phyloP scores from a whole-genome alignment of 495 filamentous ascomycete species.

The Emericellopsis terricola region DNA sequence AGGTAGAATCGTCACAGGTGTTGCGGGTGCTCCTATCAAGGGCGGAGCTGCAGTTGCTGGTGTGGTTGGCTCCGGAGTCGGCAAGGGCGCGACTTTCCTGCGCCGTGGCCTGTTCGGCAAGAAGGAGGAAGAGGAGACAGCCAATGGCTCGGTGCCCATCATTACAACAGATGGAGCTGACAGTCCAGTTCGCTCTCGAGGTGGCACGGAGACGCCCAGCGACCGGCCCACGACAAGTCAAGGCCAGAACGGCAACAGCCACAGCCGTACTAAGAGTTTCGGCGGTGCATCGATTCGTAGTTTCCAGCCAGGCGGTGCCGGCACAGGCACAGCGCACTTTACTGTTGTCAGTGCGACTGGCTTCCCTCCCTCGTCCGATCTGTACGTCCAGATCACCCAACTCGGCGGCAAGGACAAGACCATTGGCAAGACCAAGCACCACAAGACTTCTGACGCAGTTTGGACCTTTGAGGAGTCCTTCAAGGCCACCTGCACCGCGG shows the following conservation, averaged over 20 bases:
- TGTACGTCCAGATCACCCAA: constrained; percentile 60
- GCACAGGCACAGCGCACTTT: constrained; percentile 61
- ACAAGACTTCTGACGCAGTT: constrained; percentile 42
- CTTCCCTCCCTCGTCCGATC: constrained; percentile 59
- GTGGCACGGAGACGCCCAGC: constrained; percentile 8
- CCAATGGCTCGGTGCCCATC: constrained; percentile 20
- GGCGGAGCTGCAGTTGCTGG: constrained; percentile 59
- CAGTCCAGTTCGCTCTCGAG: constrained; percentile 5
- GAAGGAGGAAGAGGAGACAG: constrained; percentile 34
- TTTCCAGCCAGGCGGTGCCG: constrained; percentile 33
- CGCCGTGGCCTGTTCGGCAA: constrained; percentile 57
- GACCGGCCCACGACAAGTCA: constrained; percentile 8
- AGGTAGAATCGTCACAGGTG: constrained; percentile 71
- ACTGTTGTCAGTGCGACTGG: constrained; percentile 63
- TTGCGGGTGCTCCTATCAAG: constrained; percentile 76
- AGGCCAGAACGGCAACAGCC: constrained; percentile 13
- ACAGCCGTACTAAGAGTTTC: constrained; percentile 50
- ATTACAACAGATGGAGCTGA: constrained; percentile 22
- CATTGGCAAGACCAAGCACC: constrained; percentile 72
- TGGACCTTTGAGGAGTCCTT: constrained; percentile 64
- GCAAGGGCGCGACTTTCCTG: constrained; percentile 77
- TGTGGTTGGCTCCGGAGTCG: constrained; percentile 56
- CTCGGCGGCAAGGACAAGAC: constrained; percentile 50
- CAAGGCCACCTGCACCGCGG: constrained; percentile 58
- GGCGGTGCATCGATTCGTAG: constrained; percentile 41